Conservation (phyloP, 176 grass and related monocot species). For the Echinochloa phyllopogon region DNA sequence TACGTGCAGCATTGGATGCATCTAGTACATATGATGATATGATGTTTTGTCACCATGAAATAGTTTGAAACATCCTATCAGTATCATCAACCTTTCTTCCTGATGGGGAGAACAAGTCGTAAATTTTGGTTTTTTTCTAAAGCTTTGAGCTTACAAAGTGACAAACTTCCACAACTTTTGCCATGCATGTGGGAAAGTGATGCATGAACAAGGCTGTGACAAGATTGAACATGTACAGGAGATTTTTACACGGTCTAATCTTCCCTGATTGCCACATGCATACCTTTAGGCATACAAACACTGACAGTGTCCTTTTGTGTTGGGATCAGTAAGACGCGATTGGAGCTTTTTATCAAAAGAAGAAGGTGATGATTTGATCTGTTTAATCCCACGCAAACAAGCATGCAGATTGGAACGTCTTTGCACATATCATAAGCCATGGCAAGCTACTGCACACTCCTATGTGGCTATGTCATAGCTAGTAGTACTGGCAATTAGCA, state of each 20-base stretch:
- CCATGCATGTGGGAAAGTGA: constrained; percentile 14
- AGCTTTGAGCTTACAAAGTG: constrained; percentile 23
- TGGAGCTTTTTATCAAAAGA: not conserved
- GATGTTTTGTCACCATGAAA: constrained; percentile 45
- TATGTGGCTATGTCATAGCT: not conserved
- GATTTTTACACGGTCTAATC: constrained; percentile 38
- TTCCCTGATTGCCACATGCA: constrained; percentile 20
- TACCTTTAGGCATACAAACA: constrained; percentile 24
- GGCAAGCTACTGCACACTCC: not conserved
- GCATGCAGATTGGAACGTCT: constrained; percentile 32
- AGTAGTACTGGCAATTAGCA: not conserved
- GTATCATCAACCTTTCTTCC: constrained; percentile 13
- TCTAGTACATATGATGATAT: constrained; percentile 37
- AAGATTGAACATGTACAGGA: constrained; percentile 12
- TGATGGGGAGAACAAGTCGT: constrained; percentile 32
- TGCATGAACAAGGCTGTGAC: constrained; percentile 29
- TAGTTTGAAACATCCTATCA: constrained; percentile 35
- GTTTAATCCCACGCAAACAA: constrained; percentile 16
- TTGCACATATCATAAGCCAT: not conserved
- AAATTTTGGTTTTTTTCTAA: constrained; percentile 27
- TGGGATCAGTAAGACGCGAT: not conserved
- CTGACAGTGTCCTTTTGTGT: not conserved
- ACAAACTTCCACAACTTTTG: constrained; percentile 28
- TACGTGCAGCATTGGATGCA: constrained; percentile 31
- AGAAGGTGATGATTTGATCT: not conserved